These are phyloP conservation scores for Sphaceloma murrayae DNA, from an alignment of 2,329 filamentous ascomycete species.

Conservation along the genomic window DNA sequence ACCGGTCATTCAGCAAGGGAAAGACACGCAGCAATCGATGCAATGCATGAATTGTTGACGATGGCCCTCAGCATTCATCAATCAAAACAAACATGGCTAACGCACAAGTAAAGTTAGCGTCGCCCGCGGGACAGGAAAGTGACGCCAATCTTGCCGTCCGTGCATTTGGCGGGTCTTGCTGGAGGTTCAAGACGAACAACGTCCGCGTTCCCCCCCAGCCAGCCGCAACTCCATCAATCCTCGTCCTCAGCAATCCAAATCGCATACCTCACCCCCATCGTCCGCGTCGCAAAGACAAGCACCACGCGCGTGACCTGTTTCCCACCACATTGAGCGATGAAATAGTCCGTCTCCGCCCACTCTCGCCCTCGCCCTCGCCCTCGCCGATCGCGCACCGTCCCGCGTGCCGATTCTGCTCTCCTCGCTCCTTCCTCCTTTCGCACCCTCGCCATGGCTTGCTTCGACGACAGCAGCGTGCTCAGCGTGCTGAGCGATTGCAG, in stretches of 20 bases:
- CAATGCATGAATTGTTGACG: no score
- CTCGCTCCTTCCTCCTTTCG: slow-evolving; percentile 10
- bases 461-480: slow-evolving; percentile 22
- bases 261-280: slow-evolving; percentile 11
- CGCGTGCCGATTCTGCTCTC: slow-evolving; percentile 15
- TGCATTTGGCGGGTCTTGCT: no score
- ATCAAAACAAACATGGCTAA: no score
- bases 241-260: slow-evolving; percentile 2
- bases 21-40: no score
- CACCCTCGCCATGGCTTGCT: slow-evolving; percentile 26
- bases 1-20: no score
- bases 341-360: slow-evolving; percentile 12
- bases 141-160: no score
- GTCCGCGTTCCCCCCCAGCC: slow-evolving; percentile 4
- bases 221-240: slow-evolving; percentile 3
- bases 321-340: slow-evolving; percentile 13
- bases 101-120: no score
- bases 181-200: no score
- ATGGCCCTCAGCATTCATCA: no score
- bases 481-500: slow-evolving; percentile 24
- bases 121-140: no score
- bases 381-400: slow-evolving; percentile 13
- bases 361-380: slow-evolving; percentile 1
- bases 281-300: slow-evolving; percentile 17
- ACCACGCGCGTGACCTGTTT: slow-evolving; percentile 11